These are phyloP conservation scores for Garcileccinum viscosum DNA, from an alignment of 1,284 basidiomycete genomes.

Conservation along the genomic window DNA sequence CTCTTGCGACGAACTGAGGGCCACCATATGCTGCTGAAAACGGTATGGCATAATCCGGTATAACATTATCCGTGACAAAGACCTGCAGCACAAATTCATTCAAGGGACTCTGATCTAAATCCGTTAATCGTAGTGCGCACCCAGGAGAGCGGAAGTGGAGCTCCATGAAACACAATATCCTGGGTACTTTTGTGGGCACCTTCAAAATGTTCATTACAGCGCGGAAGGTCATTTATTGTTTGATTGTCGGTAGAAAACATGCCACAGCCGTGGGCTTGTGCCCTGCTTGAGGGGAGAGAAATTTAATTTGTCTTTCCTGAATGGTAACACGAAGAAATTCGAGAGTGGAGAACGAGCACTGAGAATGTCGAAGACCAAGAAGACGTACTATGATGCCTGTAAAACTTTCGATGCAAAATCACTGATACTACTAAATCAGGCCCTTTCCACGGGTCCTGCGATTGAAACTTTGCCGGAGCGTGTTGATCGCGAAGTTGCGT, in stretches of 20 bases:
- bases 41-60: conserved; percentile 38
- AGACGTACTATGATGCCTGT: conserved; percentile 13
- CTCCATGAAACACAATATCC: conserved; percentile 20
- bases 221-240: background rate
- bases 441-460: background rate
- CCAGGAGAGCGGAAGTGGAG: conserved; percentile 34
- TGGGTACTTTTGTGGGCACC: conserved; percentile 17
- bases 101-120: background rate
- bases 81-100: conserved; percentile 25
- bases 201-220: conserved; percentile 9
- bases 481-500: background rate
- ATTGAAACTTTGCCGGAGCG: background rate
- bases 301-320: conserved; percentile 19
- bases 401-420: conserved; percentile 9
- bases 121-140: conserved; percentile 20
- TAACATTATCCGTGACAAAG: conserved; percentile 36
- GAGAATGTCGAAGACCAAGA: too few species aligned
- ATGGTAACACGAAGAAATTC: conserved; percentile 23
- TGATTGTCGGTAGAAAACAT: conserved; percentile 23
- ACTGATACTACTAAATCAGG: too few species aligned
- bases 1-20: conserved; percentile 37
- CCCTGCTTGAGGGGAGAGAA: conserved; percentile 28
- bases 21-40: conserved; percentile 32
- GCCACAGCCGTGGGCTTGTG: conserved; percentile 20
- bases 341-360: background rate